Evolutionary conservation across 73 alveolate species (phyloP), one percentile per base, ranked within the genome.

Genomic region (Uronychia setigera): DNA sequence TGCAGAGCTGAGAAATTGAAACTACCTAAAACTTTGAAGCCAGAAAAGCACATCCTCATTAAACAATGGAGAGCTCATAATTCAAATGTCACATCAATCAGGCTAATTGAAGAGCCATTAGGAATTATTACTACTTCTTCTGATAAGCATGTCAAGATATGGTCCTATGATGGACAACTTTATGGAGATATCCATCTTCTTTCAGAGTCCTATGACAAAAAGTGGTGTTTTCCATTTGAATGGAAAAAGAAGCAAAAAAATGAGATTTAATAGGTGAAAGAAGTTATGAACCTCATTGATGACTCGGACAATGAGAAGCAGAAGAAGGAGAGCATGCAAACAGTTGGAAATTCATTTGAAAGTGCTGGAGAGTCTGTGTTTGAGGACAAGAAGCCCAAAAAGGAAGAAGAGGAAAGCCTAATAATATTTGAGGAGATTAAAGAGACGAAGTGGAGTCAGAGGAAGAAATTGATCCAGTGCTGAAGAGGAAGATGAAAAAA

Each of bases 141-240:
- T 35, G 98, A 94, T 84, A 84, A 90, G 81, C 87, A 79, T 35
- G 92, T 84, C 25, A 89, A 84, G 75, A 79, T 95, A 31, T 95
- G 97, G 95, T 87, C 93, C 0, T 59, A 83, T 57, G 59, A 85
- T 31, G 95, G 96, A 1, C 94, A 94, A 0, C 88, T 81, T 0
- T 88, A 93, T 94, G 96, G 95, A 27, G 87, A 85, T 32, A 94
- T 95, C 33, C 85, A 90, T 76, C 59, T 95, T 57, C 33, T 83
- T 28, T 82, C 85, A 59, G 96, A 92, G 31, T 86, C 76, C 59
- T 79, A 80, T 59, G 91, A 90, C 31, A 95, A 94, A 31, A 67
- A 84, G 35, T 95, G 99, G 99, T 67, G 78, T 5, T 94, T 92
- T 60, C 99, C 99, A 0, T 94, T 88, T 83, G 96, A 94, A 77